Conservation (phyloP, 2,329 filamentous ascomycete species). For the Aspergillus aculeatinus region DNA sequence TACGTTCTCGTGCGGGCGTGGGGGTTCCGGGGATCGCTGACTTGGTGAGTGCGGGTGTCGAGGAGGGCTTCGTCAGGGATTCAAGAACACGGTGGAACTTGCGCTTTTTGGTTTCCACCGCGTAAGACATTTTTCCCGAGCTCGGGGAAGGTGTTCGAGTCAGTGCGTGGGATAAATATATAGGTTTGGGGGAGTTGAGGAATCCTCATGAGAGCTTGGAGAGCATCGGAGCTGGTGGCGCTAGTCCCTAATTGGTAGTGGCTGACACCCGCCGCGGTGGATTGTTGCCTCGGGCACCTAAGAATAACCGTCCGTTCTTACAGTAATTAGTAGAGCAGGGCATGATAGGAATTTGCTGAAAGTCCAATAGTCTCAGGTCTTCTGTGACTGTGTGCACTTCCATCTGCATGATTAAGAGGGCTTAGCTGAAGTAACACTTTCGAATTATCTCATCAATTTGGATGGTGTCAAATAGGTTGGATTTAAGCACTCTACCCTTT, state of each 20-base stretch:
- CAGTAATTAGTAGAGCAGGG: too few relatives aligned
- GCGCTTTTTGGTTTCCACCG: constrained; percentile 48
- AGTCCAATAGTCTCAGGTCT: too few relatives aligned
- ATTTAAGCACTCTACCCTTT: too few relatives aligned
- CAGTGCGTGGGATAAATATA: not conserved
- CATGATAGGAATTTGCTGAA: too few relatives aligned
- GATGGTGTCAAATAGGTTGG: too few relatives aligned
- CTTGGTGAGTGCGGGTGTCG: constrained; percentile 19
- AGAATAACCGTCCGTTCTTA: too few relatives aligned
- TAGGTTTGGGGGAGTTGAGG: not conserved
- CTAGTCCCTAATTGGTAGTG: not conserved
- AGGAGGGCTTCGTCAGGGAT: constrained; percentile 40
- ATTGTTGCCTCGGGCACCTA: not conserved
- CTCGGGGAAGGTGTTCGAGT: not conserved
- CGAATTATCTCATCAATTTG: too few relatives aligned
- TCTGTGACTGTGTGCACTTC: too few relatives aligned
- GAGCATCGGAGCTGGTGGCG: not conserved
- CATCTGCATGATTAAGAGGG: too few relatives aligned
- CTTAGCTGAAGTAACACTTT: too few relatives aligned
- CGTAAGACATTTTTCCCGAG: constrained; percentile 41
- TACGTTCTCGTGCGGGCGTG: constrained; percentile 25
- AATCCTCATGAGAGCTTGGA: not conserved
- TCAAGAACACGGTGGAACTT: constrained; percentile 50
- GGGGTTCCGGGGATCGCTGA: constrained; percentile 19
- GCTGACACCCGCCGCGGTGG: not conserved